Evolutionary conservation across 1,139 yeast genomes (phyloP), one percentile per base, ranked within the genome.

Genomic region (Pneumocystis jirovecii): DNA sequence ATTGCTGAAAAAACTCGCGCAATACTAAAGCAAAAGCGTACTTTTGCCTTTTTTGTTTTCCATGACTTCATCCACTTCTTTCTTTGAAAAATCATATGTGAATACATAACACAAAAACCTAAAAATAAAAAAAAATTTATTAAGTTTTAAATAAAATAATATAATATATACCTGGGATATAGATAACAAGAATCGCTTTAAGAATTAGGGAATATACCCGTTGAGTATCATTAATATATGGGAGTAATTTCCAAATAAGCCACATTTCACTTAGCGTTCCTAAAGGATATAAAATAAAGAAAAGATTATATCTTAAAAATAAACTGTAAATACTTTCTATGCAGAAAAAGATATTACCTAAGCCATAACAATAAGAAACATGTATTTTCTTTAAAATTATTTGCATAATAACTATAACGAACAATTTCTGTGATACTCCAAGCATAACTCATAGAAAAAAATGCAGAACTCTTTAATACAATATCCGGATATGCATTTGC

Each of bases 391-490:
- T 72, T 70, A 68, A 89, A 79, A 72, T 85, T 86, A 68, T 82
- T 77, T 64, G 95, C 95, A 74, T 78, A 95, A 78, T 83, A 93
- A 61, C 89, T 81, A 77, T 93, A 93, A 73, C 98, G 83, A 67
- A 91, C 85, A 64, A 89, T 82, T 76, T 93, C 99, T 44, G 97
- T 89, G 66, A 88, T 73, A 25, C 93, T 83, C 99, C 99, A 93
- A 25, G 97, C 93, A 65, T 85, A 73, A 62, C 85, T 80, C 75
- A 93, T 82, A 1, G 95, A 79, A 62, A 83, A 79, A 82, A 85
- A 83, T 66, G 84, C 78, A 68, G 83, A 69, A 70, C 73, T 71
- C 81, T 84, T 45, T 84, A 90, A 69, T 82, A 86, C 44, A n/a
- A 67, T 65, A 31, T 82, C 74, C 15, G 97, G 97, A 71, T 90